phyloP scores from a whole-genome alignment of 345 rosid species.

The Excoecaria agallocha region DNA sequence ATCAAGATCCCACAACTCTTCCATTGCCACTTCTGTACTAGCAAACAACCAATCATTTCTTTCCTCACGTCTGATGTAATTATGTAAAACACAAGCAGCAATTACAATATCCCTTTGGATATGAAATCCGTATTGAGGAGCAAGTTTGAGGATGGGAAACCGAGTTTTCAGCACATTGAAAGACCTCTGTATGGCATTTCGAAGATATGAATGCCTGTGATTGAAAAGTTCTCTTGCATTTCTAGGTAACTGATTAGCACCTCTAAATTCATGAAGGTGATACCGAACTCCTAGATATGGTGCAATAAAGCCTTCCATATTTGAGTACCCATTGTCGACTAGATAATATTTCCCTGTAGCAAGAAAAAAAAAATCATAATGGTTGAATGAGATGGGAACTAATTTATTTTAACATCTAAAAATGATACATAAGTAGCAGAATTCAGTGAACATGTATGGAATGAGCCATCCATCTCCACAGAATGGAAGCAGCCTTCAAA shows the following conservation, averaged over 20 bases:
- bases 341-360: slow-evolving; percentile 67
- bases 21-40: slow-evolving; percentile 29
- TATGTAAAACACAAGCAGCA: slow-evolving; percentile 73
- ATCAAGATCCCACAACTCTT: slow-evolving; percentile 45
- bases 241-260: slow-evolving; percentile 60
- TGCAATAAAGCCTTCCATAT: slow-evolving; percentile 65
- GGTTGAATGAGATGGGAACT: neutral
- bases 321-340: slow-evolving; percentile 61
- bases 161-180: slow-evolving; percentile 56
- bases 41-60: slow-evolving; percentile 72
- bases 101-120: slow-evolving; percentile 85
- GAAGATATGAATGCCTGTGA: slow-evolving; percentile 60
- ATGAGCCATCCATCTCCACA: neutral
- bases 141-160: slow-evolving; percentile 72
- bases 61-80: slow-evolving; percentile 58
- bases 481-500: neutral
- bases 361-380: neutral
- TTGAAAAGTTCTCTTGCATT: slow-evolving; percentile 68
- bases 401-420: neutral
- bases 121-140: slow-evolving; percentile 64
- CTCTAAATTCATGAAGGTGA: slow-evolving; percentile 52
- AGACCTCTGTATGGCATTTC: slow-evolving; percentile 49
- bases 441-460: neutral
- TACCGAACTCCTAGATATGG: slow-evolving; percentile 66
- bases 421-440: slow-evolving; percentile 7